These are phyloP conservation scores for Leptosphaerulina australis DNA, from an alignment of 2,329 filamentous ascomycete species.

Conservation along the genomic window DNA sequence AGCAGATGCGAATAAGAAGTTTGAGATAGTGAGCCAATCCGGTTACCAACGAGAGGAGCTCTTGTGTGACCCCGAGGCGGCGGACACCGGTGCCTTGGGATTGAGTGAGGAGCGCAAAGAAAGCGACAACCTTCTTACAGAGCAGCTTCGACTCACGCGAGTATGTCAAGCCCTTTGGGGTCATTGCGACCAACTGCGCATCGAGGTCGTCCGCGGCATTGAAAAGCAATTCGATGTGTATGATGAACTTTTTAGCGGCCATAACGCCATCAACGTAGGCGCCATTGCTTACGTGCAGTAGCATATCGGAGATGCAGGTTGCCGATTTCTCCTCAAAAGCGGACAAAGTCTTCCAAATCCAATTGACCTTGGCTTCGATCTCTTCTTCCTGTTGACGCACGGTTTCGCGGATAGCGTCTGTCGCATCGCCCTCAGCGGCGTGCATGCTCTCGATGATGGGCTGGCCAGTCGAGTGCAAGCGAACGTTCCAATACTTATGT, in stretches of 20 bases:
- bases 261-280: conserved; percentile 94
- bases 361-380: conserved; percentile 97
- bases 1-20: conserved; percentile 92
- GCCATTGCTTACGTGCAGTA: conserved; percentile 96
- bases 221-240: conserved; percentile 93
- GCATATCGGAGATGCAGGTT: conserved; percentile 98
- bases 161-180: conserved; percentile 86
- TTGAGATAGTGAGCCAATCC: conserved; percentile 97
- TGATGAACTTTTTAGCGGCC: conserved; percentile 94
- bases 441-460: conserved; percentile 46
- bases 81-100: conserved; percentile 89
- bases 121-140: conserved; percentile 99
- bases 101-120: conserved; percentile 93
- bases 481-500: conserved; percentile 99
- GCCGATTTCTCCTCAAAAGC: conserved; percentile 97
- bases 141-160: conserved; percentile 95
- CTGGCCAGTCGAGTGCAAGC: conserved; percentile 62
- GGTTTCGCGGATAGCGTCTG: conserved; percentile 70
- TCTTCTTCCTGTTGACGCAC: conserved; percentile 87
- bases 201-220: conserved; percentile 86
- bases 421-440: conserved; percentile 60
- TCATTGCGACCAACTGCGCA: conserved; percentile 68
- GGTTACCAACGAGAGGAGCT: conserved; percentile 95
- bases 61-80: conserved; percentile 94
- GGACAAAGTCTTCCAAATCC: conserved; percentile 97